Evolutionary conservation across 257 asterid genomes (phyloP), one percentile per base, ranked within the genome.

Genomic region (Craterostigma plantagineum): DNA sequence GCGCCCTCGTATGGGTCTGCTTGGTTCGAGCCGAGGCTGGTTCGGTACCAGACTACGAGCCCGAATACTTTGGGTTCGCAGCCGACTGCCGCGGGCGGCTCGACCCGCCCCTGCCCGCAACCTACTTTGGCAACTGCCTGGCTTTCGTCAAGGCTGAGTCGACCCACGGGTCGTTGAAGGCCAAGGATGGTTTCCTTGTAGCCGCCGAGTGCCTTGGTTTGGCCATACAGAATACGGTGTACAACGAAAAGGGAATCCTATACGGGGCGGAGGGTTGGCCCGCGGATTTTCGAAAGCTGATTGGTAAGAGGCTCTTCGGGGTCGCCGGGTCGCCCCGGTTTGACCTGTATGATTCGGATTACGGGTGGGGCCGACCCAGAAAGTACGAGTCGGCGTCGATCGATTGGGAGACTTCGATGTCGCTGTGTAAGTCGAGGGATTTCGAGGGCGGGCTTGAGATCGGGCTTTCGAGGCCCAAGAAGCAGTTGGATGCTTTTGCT

Each of bases 301-400:
- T 18, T n/a, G 65, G 55, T 0, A 54, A 58, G 16, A 43, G 63
- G 44, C 51, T 16, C 35, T 45, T 11, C 14, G 43, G 51, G 35
- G 58, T 61, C 16, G 44, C 50, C 0, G 63, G 59, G 7, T 55
- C 58, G 16, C 63, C 67, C 14, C 45, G 52, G 12, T 61, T 53
- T 23, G 65, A 60, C 38, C 64, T 53, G 10, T 66, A 71, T 37
- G 51, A 34, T 10, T 45, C 50, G 36, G 72, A 71, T 42, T 71
- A 50, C 9, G 79, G 79, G 35, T 66, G 71, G 71, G 72, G 79
- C 8, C 66, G 56, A 53, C 61, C 75, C 1, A 33, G 35, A 11
- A 71, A 71, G 38, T 54, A 48, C 23, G 79, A 71, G 23, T 35
- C 46, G 16, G 7, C 52, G 27, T 66, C 54, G 0, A 61, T 63